These are phyloP conservation scores for Lichtheimia corymbifera DNA, from an alignment of 371 early-diverging fungal species.

Conservation along the genomic window DNA sequence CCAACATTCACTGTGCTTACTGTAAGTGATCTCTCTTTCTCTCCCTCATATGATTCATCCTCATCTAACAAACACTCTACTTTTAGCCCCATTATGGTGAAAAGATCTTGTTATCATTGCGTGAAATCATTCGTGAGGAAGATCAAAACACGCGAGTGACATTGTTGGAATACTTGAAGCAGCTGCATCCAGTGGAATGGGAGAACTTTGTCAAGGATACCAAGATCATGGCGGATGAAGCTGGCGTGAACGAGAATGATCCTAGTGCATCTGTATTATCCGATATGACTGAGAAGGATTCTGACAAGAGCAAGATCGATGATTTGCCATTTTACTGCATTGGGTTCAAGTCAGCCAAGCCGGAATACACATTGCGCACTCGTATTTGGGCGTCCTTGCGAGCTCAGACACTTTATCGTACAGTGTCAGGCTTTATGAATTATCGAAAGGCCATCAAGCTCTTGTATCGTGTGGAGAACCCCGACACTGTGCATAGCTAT, in stretches of 20 bases:
- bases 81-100: conserved; percentile 83
- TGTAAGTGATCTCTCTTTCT: conserved; percentile 22
- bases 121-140: conserved; percentile 85
- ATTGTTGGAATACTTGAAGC: conserved; percentile 84
- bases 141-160: conserved; percentile 83
- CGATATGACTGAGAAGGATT: conserved; percentile 15
- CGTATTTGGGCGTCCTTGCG: conserved; percentile 91
- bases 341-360: conserved; percentile 81
- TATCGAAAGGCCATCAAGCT: conserved; percentile 84
- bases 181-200: conserved; percentile 85
- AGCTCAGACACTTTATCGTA: conserved; percentile 87
- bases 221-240: conserved; percentile 73
- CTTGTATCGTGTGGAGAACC: conserved; percentile 82
- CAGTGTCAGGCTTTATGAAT: conserved; percentile 90
- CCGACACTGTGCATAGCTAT: conserved; percentile 68
- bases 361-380: conserved; percentile 83
- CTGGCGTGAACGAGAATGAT: conserved; percentile 5
- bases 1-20: conserved; percentile 88
- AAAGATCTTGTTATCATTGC: conserved; percentile 79
- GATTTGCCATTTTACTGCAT: conserved; percentile 83
- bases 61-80: background rate
- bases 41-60: background rate
- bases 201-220: conserved; percentile 91
- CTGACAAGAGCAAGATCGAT: conserved; percentile 47
- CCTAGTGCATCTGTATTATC: conserved; percentile 19